Base-by-base conservation (phyloP, 116 monocot species). In the Papilionanthe hybrid region DNA sequence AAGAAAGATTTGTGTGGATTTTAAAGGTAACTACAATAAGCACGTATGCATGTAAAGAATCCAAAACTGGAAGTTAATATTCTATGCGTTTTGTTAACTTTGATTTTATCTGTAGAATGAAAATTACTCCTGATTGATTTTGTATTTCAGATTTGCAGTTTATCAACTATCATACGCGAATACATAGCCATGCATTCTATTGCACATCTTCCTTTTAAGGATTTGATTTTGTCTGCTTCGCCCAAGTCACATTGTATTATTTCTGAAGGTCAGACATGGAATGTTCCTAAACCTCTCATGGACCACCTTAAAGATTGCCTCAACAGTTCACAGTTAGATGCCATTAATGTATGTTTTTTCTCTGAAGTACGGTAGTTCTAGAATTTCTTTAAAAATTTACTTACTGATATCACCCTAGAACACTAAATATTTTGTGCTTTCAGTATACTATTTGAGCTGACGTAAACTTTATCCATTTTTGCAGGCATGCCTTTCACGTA, bases 141-240 rank as follows among this genome's bases (percentile, higher is more conserved):
- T 57, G 1, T 55, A 77, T 78, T 72, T 79, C 84, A 99, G 99
- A 77, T 99, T 83, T 90, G 95, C 83, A 99, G 93, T 85, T 88
- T 99, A 80, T 99, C 99, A 18, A 99, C 99, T 45, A 95, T 99
- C 72, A 92, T 93, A 77, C 91, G 99, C 45, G 99, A 99, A 85
- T 95, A 87, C 84, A 72, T 79, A 25, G 99, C 88, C 42, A 23
- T 99, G 77, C 93, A 89, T 89, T 99, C 95, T 74, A 72, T 95
- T 65, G 77, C 80, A 13, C 81, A 85, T 79, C 91, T 99, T 75
- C 95, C 99, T 77, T 99, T 93, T 76, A 93, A 89, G 84, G 89
- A 95, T 81, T 88, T 95, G 85, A 95, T 99, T 75, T 84, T 99
- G 60, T 92, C 95, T 76, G 93, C 92, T 72, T 58, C 79, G 41